A percentile compares a stretch with the other conserved stretches of the same genome.
These are phyloP conservation scores for Cyclotella kingstonii DNA, from an alignment of 108 stramenopile species.

Conservation along the genomic window DNA sequence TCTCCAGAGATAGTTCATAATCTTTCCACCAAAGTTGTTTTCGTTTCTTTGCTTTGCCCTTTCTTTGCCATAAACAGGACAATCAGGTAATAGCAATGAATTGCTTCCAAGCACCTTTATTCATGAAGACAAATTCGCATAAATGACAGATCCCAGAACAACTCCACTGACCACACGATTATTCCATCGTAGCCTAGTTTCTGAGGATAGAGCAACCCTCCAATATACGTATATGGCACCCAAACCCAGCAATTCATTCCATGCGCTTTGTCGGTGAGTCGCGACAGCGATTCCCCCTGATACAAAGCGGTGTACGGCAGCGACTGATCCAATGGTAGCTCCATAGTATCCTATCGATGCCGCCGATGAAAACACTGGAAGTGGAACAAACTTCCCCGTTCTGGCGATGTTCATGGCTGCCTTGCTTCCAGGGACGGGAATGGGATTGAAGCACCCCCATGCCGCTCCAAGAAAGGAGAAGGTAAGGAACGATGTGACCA, in stretches of 20 bases:
- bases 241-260: slow-evolving; percentile 26
- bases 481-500: slow-evolving; percentile 6
- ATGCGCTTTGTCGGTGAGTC: slow-evolving; percentile 12
- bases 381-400: slow-evolving; percentile 22
- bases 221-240: slow-evolving; percentile 15
- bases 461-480: slow-evolving; percentile 6
- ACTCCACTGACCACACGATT: slow-evolving; percentile 27
- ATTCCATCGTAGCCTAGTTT: slow-evolving; percentile 27
- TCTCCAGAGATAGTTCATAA: no score
- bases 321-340: slow-evolving; percentile 21
- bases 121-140: slow-evolving; percentile 28
- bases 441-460: slow-evolving; percentile 38
- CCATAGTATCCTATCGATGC: slow-evolving; percentile 28
- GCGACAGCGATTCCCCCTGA: slow-evolving; percentile 25
- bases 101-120: no score
- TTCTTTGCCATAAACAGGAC: no score
- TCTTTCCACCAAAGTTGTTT: no score
- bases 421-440: slow-evolving; percentile 12
- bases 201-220: slow-evolving; percentile 5
- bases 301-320: slow-evolving; percentile 11
- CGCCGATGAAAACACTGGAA: slow-evolving; percentile 30
- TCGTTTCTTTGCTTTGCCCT: no score
- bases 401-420: slow-evolving; percentile 8
- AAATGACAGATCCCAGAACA: slow-evolving; percentile 15
- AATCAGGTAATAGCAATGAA: no score